Percentiles rank a stretch among this genome's conserved stretches.
These are phyloP conservation scores for Candida coquimbonensis DNA, from an alignment of 805 yeast species.

Conservation along the genomic window DNA sequence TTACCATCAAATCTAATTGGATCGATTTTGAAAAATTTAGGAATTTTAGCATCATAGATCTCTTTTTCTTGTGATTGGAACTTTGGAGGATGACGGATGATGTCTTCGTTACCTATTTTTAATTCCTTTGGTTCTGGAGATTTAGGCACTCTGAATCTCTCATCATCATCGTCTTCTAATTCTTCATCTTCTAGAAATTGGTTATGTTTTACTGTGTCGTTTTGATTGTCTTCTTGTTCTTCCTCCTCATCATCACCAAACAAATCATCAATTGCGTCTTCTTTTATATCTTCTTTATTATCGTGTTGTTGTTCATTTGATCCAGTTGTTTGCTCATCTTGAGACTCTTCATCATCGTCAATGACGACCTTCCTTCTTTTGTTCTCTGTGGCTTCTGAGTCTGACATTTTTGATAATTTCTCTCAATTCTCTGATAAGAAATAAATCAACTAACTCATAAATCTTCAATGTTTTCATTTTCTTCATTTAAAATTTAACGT, in stretches of 20 bases:
- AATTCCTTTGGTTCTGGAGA: slow-evolving; percentile 15
- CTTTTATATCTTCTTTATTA: slow-evolving; percentile 5
- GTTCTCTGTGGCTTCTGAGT: slow-evolving; percentile 11
- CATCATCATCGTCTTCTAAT: slow-evolving; percentile 29
- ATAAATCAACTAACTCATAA: too few species aligned
- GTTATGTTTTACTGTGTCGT: not conserved
- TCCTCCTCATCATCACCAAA: slow-evolving; percentile 26
- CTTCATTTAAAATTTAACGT: too few species aligned
- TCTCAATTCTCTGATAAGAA: too few species aligned
- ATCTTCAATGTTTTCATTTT: too few species aligned
- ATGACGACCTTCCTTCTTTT: slow-evolving; percentile 12
- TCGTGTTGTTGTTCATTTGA: slow-evolving; percentile 3
- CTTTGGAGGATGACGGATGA: slow-evolving; percentile 32
- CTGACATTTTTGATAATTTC: slow-evolving; percentile 8
- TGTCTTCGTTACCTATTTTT: slow-evolving; percentile 40
- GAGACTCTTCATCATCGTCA: slow-evolving; percentile 14
- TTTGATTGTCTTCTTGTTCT: slow-evolving; percentile 6
- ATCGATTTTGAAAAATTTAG: slow-evolving; percentile 76
- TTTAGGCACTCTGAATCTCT: slow-evolving; percentile 13
- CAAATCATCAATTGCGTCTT: slow-evolving; percentile 32
- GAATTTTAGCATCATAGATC: slow-evolving; percentile 55
- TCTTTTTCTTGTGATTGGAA: slow-evolving; percentile 29
- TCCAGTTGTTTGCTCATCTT: slow-evolving; percentile 1
- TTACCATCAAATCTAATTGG: slow-evolving; percentile 85
- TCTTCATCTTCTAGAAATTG: slow-evolving; percentile 7